Base-by-base conservation (phyloP, 495 filamentous ascomycete species). In the Viridothelium virens region DNA sequence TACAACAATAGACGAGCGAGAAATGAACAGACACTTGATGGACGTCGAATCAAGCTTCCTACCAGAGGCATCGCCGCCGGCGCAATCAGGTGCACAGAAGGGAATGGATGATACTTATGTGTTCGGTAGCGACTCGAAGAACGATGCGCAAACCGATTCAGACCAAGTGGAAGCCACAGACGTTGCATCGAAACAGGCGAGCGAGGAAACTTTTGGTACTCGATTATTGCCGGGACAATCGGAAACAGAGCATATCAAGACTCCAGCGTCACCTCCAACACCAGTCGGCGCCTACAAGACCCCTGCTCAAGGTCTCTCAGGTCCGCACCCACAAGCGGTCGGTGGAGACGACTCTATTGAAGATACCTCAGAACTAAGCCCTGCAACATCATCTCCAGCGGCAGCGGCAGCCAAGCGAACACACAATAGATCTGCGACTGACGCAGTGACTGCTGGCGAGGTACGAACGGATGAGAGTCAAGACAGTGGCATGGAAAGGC, bases 31-130 rank as follows among this genome's bases (percentile, higher is more conserved):
- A 65, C 88, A 89, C 73, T 73, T 96, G 66, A 87, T 90, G 79
- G 91, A 96, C 72, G 84, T 94, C 66, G 92, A 96, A 74, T 95
- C 91, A 7, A 95, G 90, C 72, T 95, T 96, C 69, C 63, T 92
- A 47, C 81, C 82, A 36, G 82, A 83, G 56, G 70, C 79, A 59
- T 84, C 83, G 53, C 83, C 74, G 70, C 53, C 77, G 71, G 39
- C 72, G 71, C 62, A 73, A 78, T 48, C 67, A 80, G 62, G 70
- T 66, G 16, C 69, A 56, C 11, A 69, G 68, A 33, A 53, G 25
- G 80, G 79, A 46, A 72, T 72, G 36, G 86, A 89, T 73, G 87
- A 90, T 73, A 89, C 85, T 61, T 88, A 80, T 74, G 73, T 87
- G 25, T 59, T 59, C 36, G 53, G 53, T 59, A 36, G 25, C 53